Base-by-base conservation (phyloP, 2,329 filamentous ascomycete species). In the Alternaria sp. region DNA sequence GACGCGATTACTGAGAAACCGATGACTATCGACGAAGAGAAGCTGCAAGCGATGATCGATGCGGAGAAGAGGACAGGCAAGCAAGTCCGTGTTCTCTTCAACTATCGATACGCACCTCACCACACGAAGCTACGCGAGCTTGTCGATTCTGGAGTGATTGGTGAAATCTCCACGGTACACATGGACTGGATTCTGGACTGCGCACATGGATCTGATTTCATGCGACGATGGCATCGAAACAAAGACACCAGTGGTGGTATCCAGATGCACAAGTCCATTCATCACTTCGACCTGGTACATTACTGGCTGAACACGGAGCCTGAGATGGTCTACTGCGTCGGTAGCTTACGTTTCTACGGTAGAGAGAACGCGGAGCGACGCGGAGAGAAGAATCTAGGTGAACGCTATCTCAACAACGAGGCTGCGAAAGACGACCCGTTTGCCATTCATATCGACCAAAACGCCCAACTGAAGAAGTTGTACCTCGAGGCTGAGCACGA, bases 131-230 rank as follows among this genome's bases (percentile, higher is more conserved):
- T 89, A 4, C 84, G 82, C 61, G 84, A 88, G 72, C 67, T 89
- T 1, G 66, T 89, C 5, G 81, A 78, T 3, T 83, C 84, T 0
- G 86, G 86, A 0, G 85, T 84, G 1, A 87, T 89, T 61, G 87
- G 87, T 1, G 80, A 79, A 12, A 84, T 89, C 3, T 85, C 84
- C 5, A 85, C 67, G 15, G 84, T 89, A 25, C 87, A 89, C 69
- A 88, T 89, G 62, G 87, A 89, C 75, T 89, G 87, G 87, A 83
- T 88, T 78, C 83, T 89, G 54, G 86, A 89, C 73, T 88, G 86
- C 11, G 83, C 83, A 23, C 87, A 89, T 69, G 87, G 87, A 10
- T 86, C 87, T 5, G 87, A 89, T 71, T 89, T 88, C 76, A 88
- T 89, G 76, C 84, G 87, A 2, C 86, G 87, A 8, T 89, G 87